Base-by-base conservation (phyloP, 1,284 basidiomycete species). In the Heterobasidion parviporum region DNA sequence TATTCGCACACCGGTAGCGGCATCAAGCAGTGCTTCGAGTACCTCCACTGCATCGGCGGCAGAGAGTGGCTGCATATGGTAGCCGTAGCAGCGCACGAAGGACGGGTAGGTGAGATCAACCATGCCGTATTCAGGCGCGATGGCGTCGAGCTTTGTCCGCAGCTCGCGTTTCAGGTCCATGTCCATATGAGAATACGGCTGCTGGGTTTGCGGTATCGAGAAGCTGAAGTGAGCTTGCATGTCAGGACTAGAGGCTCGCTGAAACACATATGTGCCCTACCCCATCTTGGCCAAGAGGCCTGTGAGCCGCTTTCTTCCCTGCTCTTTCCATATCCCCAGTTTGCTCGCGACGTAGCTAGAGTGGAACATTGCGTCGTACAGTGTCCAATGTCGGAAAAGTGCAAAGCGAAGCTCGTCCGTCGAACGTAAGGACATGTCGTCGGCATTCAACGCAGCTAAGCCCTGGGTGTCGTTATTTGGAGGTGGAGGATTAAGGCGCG, bases 271-370 rank as follows among this genome's bases (percentile, higher is more conserved):
- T 26, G 41, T 41, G 52, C 74, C 82, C 60, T 69, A 96, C 94
- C 97, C 97, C 94, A 99, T 99, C 77, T 99, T 99, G 32, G 97
- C 97, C 36, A 99, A 75, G 57, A 99, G 74, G 1, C 95, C 95
- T 1, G 90, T 92, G 53, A 99, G 72, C 59, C 87, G 83, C 67
- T 93, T 94, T 57, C 89, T 78, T 3, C 97, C 97, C 54, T 85
- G 83, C 68, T 99, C 96, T 65, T 91, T 91, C 97, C 97, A 99
- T 53, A 98, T 90, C 1, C 94, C 94, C 61, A 99, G 79, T 69
- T 95, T 94, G 46, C 89, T 87, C 1, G 95, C 96, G 14, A 99
- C 89, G 65, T 99, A 99, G 60, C 89, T 89, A 1, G 94, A 97
- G 68, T 99, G 96, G 66, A 90, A 89, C 96, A 99, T 99, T 10